These are phyloP conservation scores for Gomphus bonarii DNA, from an alignment of 1,284 basidiomycete species.

Conservation along the genomic window DNA sequence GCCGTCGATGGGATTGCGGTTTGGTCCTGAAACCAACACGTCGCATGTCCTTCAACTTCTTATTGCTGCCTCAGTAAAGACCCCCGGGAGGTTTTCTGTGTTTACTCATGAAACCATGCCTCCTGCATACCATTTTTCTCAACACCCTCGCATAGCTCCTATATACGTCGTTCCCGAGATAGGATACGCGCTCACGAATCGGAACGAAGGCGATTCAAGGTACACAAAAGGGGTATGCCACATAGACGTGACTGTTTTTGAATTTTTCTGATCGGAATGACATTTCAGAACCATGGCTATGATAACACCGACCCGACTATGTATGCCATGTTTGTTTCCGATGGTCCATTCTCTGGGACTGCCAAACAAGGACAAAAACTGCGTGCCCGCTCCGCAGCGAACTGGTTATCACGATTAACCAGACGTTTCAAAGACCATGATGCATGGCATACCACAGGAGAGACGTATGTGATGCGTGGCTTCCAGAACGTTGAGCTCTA, in stretches of 20 bases:
- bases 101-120: constrained; percentile 80
- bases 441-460: constrained; percentile 57
- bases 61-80: constrained; percentile 33
- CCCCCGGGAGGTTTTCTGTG: constrained; percentile 62
- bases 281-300: constrained; percentile 66
- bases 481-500: constrained; percentile 84
- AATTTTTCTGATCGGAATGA: not conserved
- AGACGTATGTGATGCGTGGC: constrained; percentile 64
- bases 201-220: constrained; percentile 47
- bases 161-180: constrained; percentile 78
- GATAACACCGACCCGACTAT: constrained; percentile 70
- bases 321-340: constrained; percentile 85
- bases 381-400: not conserved
- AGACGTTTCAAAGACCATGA: constrained; percentile 14
- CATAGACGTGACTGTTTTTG: constrained; percentile 2
- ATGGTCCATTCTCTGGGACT: constrained; percentile 79
- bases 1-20: constrained; percentile 79
- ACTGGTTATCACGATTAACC: not conserved
- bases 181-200: constrained; percentile 62
- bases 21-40: constrained; percentile 47
- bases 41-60: constrained; percentile 46
- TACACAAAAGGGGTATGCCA: constrained; percentile 67
- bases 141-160: constrained; percentile 70
- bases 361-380: constrained; percentile 30
- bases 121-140: constrained; percentile 62